Base-by-base conservation (phyloP, 2,329 filamentous ascomycete genomes). In the Fusarium sp. region DNA sequence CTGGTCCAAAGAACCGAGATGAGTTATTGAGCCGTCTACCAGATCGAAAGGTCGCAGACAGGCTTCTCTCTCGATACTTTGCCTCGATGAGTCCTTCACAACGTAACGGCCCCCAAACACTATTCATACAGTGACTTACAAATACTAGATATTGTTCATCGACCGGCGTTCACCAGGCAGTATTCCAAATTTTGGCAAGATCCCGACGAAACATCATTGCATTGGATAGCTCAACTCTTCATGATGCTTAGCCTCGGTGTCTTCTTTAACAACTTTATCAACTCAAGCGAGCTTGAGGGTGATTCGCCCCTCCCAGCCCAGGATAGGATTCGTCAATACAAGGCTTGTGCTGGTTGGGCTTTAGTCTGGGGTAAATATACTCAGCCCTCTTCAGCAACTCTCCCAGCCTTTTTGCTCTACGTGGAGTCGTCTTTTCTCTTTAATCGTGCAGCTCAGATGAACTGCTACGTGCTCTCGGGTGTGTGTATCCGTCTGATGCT, bases 401-500 rank as follows among this genome's bases (percentile, higher is more conserved):
- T 87, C 27, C 83, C 83, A 46, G 82, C 84, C 4, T 80, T 87
- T 43, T 63, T 87, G 14, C 75, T 87, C 25, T 87, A 85, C 58
- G 76, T 83, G 18, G 86, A 88, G 73, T 80, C 80, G 1, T 82
- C 87, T 63, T 88, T 88, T 67, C 65, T 87, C 17, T 76, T 83
- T 45, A 84, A 82, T 73, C 81, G 82, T 21, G 79, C 80, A 13
- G 81, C 81, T 33, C 84, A 86, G 74, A 83, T 84, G 74, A 83
- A 83, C 66, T 84, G 83, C 72, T 88, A 86, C 72, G 73, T 88
- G 29, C 75, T 88, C 11, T 81, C 81, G 1, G 81, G 82, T 5
- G 80, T 85, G 13, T 77, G 81, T 27, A 78, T 88, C 39, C 83
- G 86, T 8, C 75, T 88, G 4, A 85, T 87, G 79, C 76, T 88